A percentile compares a stretch with the other conserved stretches of the same genome.
Evolutionary conservation across 2,329 filamentous ascomycete species (phyloP).

Genomic region (Canariomyces notabilis): DNA sequence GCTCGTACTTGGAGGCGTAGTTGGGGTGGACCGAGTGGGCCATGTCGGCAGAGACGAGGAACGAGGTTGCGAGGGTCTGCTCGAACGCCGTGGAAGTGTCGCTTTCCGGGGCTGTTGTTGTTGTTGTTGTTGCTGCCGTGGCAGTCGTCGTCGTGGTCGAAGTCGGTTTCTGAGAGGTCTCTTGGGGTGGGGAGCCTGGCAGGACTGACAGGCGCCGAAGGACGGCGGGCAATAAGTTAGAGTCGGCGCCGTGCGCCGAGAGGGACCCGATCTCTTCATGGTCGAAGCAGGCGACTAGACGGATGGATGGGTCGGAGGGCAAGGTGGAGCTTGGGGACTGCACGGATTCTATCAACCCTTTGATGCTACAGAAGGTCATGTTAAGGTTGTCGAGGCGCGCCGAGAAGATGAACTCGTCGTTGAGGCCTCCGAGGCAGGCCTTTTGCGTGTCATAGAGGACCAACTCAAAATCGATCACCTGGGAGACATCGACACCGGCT

Average conservation of each 20-base stretch:
- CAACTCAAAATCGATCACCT: conserved; percentile 90
- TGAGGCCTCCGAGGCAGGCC: conserved; percentile 79
- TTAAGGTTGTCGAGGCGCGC: conserved; percentile 92
- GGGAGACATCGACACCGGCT: conserved; percentile 62
- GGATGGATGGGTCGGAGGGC: conserved; percentile 73
- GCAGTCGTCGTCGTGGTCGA: conserved; percentile 52
- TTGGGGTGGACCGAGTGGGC: conserved; percentile 95
- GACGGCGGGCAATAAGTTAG: conserved; percentile 82
- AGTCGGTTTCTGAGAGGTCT: too few relatives aligned
- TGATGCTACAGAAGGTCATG: conserved; percentile 90
- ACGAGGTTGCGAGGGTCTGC: conserved; percentile 84
- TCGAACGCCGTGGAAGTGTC: conserved; percentile 74
- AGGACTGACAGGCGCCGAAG: conserved; percentile 81
- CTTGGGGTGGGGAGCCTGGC: conserved; percentile 47
- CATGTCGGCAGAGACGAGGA: conserved; percentile 96
- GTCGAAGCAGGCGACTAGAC: conserved; percentile 91
- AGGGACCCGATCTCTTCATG: conserved; percentile 95
- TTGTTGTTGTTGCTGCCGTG: too few relatives aligned
- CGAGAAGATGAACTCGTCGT: conserved; percentile 93
- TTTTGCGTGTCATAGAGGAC: conserved; percentile 97
- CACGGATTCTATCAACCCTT: conserved; percentile 78
- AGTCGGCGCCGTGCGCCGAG: conserved; percentile 89
- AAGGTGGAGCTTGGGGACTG: conserved; percentile 54
- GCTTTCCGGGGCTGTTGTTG: too few relatives aligned
- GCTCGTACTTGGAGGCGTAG: conserved; percentile 86